Evolutionary conservation across 495 filamentous ascomycete genomes (phyloP).

Genomic region (Chaetomium cochliodes): DNA sequence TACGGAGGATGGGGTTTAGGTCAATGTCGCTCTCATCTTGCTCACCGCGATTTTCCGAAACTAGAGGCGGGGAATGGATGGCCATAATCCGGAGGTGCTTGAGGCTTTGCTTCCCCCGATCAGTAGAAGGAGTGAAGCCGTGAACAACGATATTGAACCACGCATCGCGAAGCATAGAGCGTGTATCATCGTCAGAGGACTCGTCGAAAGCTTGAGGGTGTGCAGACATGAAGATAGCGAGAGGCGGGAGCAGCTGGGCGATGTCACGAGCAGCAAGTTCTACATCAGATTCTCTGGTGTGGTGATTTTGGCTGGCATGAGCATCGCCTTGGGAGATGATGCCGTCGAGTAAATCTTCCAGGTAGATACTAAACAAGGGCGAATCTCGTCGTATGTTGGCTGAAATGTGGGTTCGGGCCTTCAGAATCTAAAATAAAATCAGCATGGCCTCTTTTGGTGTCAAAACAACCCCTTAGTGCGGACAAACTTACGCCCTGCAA

Average conservation of each 20-base stretch:
- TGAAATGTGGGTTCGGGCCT: conserved; percentile 76
- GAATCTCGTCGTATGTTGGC: conserved; percentile 63
- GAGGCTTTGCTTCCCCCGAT: conserved; percentile 61
- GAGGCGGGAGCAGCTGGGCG: conserved; percentile 72
- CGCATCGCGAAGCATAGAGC: conserved; percentile 76
- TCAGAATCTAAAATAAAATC: conserved; percentile 53
- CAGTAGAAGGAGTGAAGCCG: conserved; percentile 74
- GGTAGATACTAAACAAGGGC: conserved; percentile 70
- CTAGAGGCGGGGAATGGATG: conserved; percentile 76
- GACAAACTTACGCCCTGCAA: conserved; percentile 59
- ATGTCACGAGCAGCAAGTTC: conserved; percentile 82
- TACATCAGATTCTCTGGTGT: conserved; percentile 67
- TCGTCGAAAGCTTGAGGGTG: conserved; percentile 47
- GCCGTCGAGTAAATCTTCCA: conserved; percentile 80
- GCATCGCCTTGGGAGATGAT: conserved; percentile 87
- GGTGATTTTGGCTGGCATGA: conserved; percentile 47
- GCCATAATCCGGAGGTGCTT: conserved; percentile 79
- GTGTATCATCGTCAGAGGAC: conserved; percentile 57
- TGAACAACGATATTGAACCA: conserved; percentile 98
- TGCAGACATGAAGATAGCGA: conserved; percentile 70
- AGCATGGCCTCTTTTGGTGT: conserved; percentile 15
- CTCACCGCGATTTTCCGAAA: conserved; percentile 79
- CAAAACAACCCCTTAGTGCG: conserved; percentile 26
- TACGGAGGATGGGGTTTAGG: conserved; percentile 82
- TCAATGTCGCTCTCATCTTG: conserved; percentile 93